Conservation (phyloP, 441 rosid genomes). For the Populus hybrid region DNA sequence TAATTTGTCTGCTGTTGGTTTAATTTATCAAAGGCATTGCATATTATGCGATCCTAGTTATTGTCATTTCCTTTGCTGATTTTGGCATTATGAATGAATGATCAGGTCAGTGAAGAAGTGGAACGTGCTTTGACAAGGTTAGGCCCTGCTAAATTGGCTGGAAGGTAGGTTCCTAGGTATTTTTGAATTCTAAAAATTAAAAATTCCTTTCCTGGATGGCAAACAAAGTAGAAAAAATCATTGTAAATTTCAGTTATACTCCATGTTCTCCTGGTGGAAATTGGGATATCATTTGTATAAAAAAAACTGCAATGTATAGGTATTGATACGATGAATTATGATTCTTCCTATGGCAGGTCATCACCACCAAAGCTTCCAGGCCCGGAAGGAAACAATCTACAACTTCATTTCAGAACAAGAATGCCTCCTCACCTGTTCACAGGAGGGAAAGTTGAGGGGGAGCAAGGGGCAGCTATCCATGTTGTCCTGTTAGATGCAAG, state of each 20-base stretch:
- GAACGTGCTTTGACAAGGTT: slow-evolving; percentile 89
- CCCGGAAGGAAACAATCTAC: slow-evolving; percentile 68
- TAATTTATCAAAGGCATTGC: not conserved
- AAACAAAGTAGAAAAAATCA: not conserved
- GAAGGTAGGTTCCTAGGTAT: slow-evolving; percentile 43
- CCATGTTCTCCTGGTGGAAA: not conserved
- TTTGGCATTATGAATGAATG: slow-evolving; percentile 14
- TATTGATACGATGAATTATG: slow-evolving; percentile 1
- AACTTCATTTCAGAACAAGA: slow-evolving; percentile 76
- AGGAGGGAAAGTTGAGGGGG: slow-evolving; percentile 97
- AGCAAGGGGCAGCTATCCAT: slow-evolving; percentile 88
- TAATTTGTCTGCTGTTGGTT: not conserved
- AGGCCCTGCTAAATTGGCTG: slow-evolving; percentile 56
- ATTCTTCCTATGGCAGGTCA: slow-evolving; percentile 34
- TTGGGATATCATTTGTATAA: not conserved
- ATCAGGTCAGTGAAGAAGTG: slow-evolving; percentile 97
- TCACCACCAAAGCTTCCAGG: slow-evolving; percentile 62
- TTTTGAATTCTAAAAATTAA: slow-evolving; percentile 9
- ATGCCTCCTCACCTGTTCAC: slow-evolving; percentile 97
- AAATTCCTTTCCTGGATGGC: not conserved
- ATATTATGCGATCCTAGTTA: not conserved
- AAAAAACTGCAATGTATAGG: not conserved
- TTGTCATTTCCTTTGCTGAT: slow-evolving; percentile 10
- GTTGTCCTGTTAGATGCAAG: slow-evolving; percentile 65
- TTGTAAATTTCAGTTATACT: not conserved